Conservation (phyloP, 208 protist species). For the Leishmania gerbilli region DNA sequence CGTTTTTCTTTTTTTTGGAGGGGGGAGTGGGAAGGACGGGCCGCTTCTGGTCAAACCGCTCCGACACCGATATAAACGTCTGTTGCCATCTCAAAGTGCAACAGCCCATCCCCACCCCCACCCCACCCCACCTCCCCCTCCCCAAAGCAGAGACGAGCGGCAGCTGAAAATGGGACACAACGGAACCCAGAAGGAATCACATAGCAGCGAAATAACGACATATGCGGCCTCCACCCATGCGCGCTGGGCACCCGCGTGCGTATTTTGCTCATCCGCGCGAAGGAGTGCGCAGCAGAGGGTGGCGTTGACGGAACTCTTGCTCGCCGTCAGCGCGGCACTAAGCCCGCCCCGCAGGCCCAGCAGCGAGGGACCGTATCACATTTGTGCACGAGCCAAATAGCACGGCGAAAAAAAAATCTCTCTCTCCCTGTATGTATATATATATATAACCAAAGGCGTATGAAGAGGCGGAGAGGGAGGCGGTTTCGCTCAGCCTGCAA, state of each 20-base stretch:
- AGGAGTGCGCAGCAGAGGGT: neutral
- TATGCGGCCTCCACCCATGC: neutral
- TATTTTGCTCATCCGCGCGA: neutral
- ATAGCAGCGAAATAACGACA: neutral
- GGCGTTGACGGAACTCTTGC: neutral
- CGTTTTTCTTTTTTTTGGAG: too few relatives aligned
- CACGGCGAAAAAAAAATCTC: neutral
- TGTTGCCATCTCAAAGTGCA: neutral
- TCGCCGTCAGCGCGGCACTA: neutral
- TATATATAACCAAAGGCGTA: neutral
- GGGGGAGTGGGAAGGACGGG: too few relatives aligned
- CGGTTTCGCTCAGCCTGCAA: neutral
- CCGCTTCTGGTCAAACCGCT: too few relatives aligned
- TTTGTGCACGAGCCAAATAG: neutral
- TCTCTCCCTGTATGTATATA: too few relatives aligned
- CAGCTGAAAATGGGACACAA: neutral
- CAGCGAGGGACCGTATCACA: neutral
- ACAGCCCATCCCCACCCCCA: neutral
- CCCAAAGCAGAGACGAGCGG: neutral
- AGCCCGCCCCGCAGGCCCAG: neutral
- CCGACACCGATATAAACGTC: too few relatives aligned
- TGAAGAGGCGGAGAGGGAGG: neutral
- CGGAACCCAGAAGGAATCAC: neutral
- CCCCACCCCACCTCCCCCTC: too few relatives aligned
- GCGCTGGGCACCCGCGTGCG: neutral